A percentile compares a stretch with the other conserved stretches of the same genome.
Evolutionary conservation across 371 early-diverging fungal genomes (phyloP).

Genomic region (Catenaria anguillulae): DNA sequence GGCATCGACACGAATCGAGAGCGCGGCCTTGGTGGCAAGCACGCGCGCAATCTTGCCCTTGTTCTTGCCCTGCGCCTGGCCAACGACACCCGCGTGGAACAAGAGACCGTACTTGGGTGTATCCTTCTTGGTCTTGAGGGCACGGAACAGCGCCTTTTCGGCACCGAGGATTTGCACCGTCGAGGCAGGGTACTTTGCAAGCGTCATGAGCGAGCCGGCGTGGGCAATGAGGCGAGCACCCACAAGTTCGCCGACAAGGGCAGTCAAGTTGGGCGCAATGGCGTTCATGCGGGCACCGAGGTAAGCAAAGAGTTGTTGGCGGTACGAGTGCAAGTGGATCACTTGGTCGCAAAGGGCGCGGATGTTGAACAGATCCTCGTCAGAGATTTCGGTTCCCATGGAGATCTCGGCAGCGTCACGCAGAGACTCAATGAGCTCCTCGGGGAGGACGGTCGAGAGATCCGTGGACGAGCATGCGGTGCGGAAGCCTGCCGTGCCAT

Average conservation of each 20-base stretch:
- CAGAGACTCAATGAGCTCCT: slow-evolving; percentile 69
- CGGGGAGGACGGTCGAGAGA: slow-evolving; percentile 67
- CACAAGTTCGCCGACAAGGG: slow-evolving; percentile 80
- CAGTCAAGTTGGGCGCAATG: slow-evolving; percentile 85
- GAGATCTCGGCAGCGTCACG: slow-evolving; percentile 74
- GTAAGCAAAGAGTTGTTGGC: slow-evolving; percentile 73
- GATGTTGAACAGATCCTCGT: slow-evolving; percentile 78
- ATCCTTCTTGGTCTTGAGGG: slow-evolving; percentile 82
- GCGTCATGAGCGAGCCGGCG: slow-evolving; percentile 77
- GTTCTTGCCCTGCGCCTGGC: slow-evolving; percentile 65
- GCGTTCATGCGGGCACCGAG: slow-evolving; percentile 76
- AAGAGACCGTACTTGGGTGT: slow-evolving; percentile 96
- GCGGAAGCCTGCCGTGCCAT: slow-evolving; percentile 61
- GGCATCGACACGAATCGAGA: slow-evolving; percentile 89
- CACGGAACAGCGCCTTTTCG: slow-evolving; percentile 94
- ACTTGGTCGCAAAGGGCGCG: slow-evolving; percentile 65
- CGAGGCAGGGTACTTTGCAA: slow-evolving; percentile 85
- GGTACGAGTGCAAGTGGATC: slow-evolving; percentile 69
- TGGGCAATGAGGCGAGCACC: slow-evolving; percentile 84
- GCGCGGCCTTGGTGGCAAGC: slow-evolving; percentile 81
- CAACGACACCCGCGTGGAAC: slow-evolving; percentile 79
- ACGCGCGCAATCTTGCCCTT: slow-evolving; percentile 89
- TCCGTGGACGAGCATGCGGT: slow-evolving; percentile 58
- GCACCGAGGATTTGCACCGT: slow-evolving; percentile 96
- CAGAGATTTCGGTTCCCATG: slow-evolving; percentile 88